These are phyloP conservation scores for Dactylis glomerata DNA, from an alignment of 176 grass and related monocot genomes.

Conservation along the genomic window DNA sequence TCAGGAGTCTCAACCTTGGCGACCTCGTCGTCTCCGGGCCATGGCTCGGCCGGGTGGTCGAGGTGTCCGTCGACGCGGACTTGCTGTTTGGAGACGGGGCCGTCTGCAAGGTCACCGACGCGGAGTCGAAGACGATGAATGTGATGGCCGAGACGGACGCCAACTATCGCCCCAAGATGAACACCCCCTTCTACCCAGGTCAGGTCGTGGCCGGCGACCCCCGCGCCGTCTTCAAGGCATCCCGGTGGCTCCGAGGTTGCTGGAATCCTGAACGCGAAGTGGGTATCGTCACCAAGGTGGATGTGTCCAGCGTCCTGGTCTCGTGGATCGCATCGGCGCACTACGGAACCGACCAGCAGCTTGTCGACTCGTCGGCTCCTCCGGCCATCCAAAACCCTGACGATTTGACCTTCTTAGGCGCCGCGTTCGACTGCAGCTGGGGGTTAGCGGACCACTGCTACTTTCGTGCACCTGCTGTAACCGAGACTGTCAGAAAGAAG, in stretches of 20 bases:
- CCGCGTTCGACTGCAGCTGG: background rate
- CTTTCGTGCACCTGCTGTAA: background rate
- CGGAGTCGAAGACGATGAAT: background rate
- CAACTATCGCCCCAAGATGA: background rate
- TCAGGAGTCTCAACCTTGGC: background rate
- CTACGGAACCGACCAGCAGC: background rate
- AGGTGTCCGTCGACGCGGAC: background rate
- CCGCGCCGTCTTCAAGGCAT: background rate
- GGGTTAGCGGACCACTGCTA: background rate
- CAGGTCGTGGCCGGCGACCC: background rate
- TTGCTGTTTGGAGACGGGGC: conserved; percentile 20
- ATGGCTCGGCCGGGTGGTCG: conserved; percentile 10
- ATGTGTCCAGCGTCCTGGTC: background rate
- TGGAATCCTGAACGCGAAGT: background rate
- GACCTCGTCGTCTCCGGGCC: background rate
- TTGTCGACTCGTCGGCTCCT: background rate
- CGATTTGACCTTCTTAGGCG: background rate
- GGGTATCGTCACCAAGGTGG: background rate
- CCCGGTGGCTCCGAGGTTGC: background rate
- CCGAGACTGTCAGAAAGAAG: background rate
- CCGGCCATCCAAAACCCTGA: background rate
- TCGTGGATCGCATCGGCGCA: background rate
- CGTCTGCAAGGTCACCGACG: background rate
- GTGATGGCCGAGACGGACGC: background rate
- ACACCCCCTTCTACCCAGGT: background rate